A percentile compares a stretch with the other conserved stretches of the same genome.
phyloP scores from a whole-genome alignment of 768 basidiomycete species.

The Mycena epipterygia region DNA sequence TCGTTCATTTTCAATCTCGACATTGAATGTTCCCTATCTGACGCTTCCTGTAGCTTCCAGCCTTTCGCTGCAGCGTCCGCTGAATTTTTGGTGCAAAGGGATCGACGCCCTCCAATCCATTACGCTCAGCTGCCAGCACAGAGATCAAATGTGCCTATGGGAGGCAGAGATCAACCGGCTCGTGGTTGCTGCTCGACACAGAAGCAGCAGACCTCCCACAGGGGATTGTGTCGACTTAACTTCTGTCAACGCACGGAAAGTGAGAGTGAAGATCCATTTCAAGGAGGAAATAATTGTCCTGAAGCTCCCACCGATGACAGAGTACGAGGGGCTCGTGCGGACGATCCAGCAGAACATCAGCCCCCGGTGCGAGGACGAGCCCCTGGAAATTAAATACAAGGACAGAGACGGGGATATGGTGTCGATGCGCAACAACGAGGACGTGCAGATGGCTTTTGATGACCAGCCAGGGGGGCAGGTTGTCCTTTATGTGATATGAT shows the following conservation, averaged over 20 bases:
- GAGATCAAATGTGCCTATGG: slow-evolving; percentile 95
- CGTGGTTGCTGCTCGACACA: slow-evolving; percentile 55
- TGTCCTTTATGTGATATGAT: no score
- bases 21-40: no score
- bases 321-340: slow-evolving; percentile 88
- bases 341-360: slow-evolving; percentile 91
- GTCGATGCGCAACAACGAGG: no score
- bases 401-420: slow-evolving; percentile 96
- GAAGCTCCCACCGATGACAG: slow-evolving; percentile 84
- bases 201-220: no score
- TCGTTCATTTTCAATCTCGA: slow-evolving; percentile 58
- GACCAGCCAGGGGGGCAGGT: no score
- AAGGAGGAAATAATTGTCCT: slow-evolving; percentile 97
- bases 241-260: no score
- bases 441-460: no score
- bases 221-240: no score
- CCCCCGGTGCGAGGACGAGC: no score
- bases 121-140: slow-evolving; percentile 91
- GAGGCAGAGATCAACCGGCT: slow-evolving; percentile 86
- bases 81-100: slow-evolving; percentile 95
- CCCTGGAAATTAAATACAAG: slow-evolving; percentile 87
- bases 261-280: slow-evolving; percentile 96
- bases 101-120: slow-evolving; percentile 95
- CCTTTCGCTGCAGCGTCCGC: slow-evolving; percentile 74
- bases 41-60: no score